Conservation (phyloP, 352 stramenopile species). For the Phytophthora crassamura region DNA sequence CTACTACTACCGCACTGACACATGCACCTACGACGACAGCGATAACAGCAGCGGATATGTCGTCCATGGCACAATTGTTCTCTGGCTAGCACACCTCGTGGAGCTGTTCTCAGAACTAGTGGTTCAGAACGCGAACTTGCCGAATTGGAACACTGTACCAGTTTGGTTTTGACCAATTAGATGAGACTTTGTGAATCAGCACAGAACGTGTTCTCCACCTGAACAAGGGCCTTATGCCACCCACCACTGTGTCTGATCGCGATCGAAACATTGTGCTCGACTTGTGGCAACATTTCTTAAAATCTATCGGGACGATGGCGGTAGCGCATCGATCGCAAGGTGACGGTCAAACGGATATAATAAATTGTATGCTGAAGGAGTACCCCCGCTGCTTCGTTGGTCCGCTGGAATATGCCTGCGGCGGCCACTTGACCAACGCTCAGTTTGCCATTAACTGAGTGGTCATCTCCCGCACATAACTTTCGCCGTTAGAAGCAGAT, state of each 20-base stretch:
- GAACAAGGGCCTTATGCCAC: conserved; percentile 14
- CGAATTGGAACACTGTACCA: too few relatives aligned
- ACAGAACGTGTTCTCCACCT: too few relatives aligned
- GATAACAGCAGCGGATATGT: too few relatives aligned
- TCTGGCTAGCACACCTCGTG: too few relatives aligned
- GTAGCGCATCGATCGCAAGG: conserved; percentile 13
- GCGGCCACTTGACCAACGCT: conserved; percentile 1
- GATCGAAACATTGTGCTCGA: conserved; percentile 22
- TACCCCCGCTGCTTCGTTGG: background rate
- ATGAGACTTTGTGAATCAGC: too few relatives aligned
- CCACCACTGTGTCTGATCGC: conserved; percentile 20
- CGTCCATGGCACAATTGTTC: too few relatives aligned
- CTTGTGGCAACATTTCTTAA: conserved; percentile 17
- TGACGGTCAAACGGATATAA: conserved; percentile 19
- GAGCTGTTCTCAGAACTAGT: too few relatives aligned
- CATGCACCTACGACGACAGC: too few relatives aligned
- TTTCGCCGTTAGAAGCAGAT: conserved; percentile 11
- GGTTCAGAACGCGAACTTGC: too few relatives aligned
- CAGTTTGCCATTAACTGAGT: conserved; percentile 8
- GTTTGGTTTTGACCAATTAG: too few relatives aligned
- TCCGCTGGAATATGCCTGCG: conserved; percentile 18
- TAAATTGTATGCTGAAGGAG: conserved; percentile 18
- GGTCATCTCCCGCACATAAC: conserved; percentile 6
- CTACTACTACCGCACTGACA: too few relatives aligned
- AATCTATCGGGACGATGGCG: conserved; percentile 15